phyloP scores from a whole-genome alignment of 179 eudicot species.

The Gypsophila paniculata region DNA sequence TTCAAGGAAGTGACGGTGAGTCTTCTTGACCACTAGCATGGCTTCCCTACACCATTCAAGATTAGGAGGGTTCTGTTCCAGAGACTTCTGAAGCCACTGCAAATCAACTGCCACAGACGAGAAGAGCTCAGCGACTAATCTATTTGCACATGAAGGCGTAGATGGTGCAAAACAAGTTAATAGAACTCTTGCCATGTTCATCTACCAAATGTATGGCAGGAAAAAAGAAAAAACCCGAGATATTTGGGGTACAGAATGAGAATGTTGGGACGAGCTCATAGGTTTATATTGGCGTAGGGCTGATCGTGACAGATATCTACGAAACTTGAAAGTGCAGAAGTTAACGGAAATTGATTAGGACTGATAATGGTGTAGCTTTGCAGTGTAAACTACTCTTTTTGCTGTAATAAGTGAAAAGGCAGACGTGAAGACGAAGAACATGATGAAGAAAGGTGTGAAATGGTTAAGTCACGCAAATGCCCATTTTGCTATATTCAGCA shows the following conservation, averaged over 20 bases:
- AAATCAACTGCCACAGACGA: conserved; percentile 28
- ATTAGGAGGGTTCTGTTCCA: conserved; percentile 31
- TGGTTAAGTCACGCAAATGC: conserved; percentile 39
- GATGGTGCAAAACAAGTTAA: conserved; percentile 35
- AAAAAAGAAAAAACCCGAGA: too few relatives aligned
- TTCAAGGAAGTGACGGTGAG: conserved; percentile 33
- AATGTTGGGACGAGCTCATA: neutral
- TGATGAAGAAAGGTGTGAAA: conserved; percentile 23
- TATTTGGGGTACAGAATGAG: neutral
- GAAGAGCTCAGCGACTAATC: conserved; percentile 17
- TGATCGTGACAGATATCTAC: neutral
- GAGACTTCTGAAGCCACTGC: conserved; percentile 27
- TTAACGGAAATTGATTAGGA: conserved; percentile 30
- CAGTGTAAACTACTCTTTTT: conserved; percentile 42
- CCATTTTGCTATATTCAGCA: conserved; percentile 17
- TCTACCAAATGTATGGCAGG: neutral
- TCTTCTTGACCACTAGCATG: conserved; percentile 31
- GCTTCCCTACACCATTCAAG: conserved; percentile 43
- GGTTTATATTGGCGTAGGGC: conserved; percentile 17
- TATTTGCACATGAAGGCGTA: conserved; percentile 8
- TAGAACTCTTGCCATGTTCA: conserved; percentile 32
- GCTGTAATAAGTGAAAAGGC: conserved; percentile 27
- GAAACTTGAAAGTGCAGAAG: conserved; percentile 25
- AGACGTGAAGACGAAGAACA: conserved; percentile 34
- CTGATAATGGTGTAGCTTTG: conserved; percentile 31